Base-by-base conservation (phyloP, 2,329 filamentous ascomycete species). In the Coniochaeta sp. region DNA sequence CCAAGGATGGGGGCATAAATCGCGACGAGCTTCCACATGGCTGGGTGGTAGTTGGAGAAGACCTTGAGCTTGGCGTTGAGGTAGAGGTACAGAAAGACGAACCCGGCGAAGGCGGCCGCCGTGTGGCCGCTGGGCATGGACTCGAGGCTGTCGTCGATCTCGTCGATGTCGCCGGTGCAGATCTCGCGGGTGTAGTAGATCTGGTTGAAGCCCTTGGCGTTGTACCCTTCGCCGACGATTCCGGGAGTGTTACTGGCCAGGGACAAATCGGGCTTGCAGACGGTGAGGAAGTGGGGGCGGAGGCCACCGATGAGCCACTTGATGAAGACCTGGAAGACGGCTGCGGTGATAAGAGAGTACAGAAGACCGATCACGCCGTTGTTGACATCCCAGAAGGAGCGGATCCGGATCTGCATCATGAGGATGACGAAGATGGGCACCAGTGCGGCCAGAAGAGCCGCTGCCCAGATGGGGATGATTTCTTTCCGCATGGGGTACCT, bases 1-100 rank as follows among this genome's bases (percentile, higher is more conserved):
- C 81, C 83, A 0, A 90, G 78, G 3, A 90, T 67, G 0, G 87
- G 86, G 0, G 80, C 75, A 60, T 85, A 86, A 22, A 82, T 71
- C 14, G 74, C 77, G 28, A 86, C 71, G 12, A 89, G 67, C 69
- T 89, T 89, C 86, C 86, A 89, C 76, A 88, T 82, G 12, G 82
- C 74, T 0, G 86, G 81, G 62, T 89, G 86, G 63, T 86, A 85
- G 71, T 88, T 85, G 56, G 79, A 71, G 59, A 83, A 89, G 52
- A 89, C 78, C 74, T 89, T 90, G 57, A 91, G 75, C 71, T 90
- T 90, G 47, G 84, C 86, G 65, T 90, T 90, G 42, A 91, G 78
- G 69, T 89, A 91, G 1, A 90, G 72, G 58, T 77, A 85, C 3
- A 90, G 69, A 62, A 80, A 90, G 20, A 87, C 75, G 58, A 88